phyloP scores from a whole-genome alignment of 768 basidiomycete genomes.

The Calvatia gigantea region DNA sequence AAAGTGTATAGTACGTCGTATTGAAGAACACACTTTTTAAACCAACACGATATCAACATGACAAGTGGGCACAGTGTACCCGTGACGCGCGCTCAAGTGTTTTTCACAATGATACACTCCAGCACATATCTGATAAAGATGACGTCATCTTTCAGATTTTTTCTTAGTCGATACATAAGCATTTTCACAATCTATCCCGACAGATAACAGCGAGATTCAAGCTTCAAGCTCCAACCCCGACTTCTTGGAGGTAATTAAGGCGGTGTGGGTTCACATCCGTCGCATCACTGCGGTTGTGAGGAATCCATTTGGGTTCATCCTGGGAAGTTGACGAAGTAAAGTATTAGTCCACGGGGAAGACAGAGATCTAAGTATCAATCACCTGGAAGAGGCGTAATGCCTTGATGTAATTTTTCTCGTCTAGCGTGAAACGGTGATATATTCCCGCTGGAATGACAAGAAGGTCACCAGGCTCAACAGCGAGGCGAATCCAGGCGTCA shows the following conservation, averaged over 20 bases:
- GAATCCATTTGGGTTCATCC: slow-evolving; percentile 92
- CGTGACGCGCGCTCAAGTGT: no score
- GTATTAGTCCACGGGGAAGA: background rate
- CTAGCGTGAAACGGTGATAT: slow-evolving; percentile 93
- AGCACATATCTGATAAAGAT: no score
- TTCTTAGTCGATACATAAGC: no score
- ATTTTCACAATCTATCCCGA: no score
- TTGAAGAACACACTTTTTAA: no score
- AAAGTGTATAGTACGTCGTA: no score
- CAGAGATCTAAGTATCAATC: slow-evolving; percentile 11
- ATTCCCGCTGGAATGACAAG: slow-evolving; percentile 87
- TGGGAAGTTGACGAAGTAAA: slow-evolving; percentile 24
- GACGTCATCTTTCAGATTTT: no score
- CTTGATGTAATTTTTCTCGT: slow-evolving; percentile 67
- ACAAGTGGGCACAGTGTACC: no score
- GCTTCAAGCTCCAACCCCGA: slow-evolving; percentile 38
- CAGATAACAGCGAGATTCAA: background rate
- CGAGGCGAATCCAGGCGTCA: slow-evolving; percentile 80
- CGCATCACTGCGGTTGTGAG: slow-evolving; percentile 57
- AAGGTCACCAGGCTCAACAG: slow-evolving; percentile 75
- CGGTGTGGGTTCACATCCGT: slow-evolving; percentile 68
- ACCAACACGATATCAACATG: no score
- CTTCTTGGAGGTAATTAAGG: slow-evolving; percentile 52
- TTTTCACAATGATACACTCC: no score
- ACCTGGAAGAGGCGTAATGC: slow-evolving; percentile 87